A percentile compares a stretch with the other conserved stretches of the same genome.
These are phyloP conservation scores for Rickenella mellea DNA, from an alignment of 768 basidiomycete genomes.

Conservation along the genomic window DNA sequence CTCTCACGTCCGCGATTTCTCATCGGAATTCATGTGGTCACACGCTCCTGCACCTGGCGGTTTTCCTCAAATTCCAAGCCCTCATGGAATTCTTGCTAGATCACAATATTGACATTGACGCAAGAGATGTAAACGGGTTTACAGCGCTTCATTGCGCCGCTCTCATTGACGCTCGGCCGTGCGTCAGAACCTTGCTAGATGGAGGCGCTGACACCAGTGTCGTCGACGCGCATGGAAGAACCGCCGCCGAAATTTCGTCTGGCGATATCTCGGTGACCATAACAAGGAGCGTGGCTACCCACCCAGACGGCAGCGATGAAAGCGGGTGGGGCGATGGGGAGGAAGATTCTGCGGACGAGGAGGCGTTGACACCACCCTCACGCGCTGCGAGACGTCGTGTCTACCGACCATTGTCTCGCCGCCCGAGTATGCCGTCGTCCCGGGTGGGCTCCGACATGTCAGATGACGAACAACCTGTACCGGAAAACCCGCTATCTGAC, in stretches of 20 bases:
- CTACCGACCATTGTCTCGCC: slow-evolving; percentile 1
- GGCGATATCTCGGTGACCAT: no score
- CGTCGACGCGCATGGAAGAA: slow-evolving; percentile 64
- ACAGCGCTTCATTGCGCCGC: slow-evolving; percentile 87
- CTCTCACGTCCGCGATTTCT: slow-evolving; percentile 53
- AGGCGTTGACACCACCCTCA: slow-evolving; percentile 22
- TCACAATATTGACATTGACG: slow-evolving; percentile 70
- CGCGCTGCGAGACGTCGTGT: slow-evolving; percentile 1
- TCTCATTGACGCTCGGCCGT: slow-evolving; percentile 50
- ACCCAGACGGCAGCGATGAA: slow-evolving; percentile 39
- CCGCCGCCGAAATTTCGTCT: slow-evolving; percentile 43
- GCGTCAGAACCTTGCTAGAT: slow-evolving; percentile 56
- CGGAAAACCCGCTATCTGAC: slow-evolving; percentile 8
- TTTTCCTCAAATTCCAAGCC: slow-evolving; percentile 65
- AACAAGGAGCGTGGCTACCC: no score
- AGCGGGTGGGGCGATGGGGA: slow-evolving; percentile 64
- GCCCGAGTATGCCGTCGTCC: slow-evolving; percentile 1
- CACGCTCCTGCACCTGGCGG: slow-evolving; percentile 81
- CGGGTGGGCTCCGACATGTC: neutral
- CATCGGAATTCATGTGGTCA: slow-evolving; percentile 66
- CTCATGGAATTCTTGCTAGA: slow-evolving; percentile 65
- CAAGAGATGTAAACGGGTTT: slow-evolving; percentile 81
- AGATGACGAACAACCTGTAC: neutral
- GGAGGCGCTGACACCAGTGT: slow-evolving; percentile 77
- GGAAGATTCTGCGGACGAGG: slow-evolving; percentile 45